A percentile compares a stretch with the other conserved stretches of the same genome.
These are phyloP conservation scores for Phytophthora quininea DNA, from an alignment of 352 stramenopile genomes.

Conservation along the genomic window DNA sequence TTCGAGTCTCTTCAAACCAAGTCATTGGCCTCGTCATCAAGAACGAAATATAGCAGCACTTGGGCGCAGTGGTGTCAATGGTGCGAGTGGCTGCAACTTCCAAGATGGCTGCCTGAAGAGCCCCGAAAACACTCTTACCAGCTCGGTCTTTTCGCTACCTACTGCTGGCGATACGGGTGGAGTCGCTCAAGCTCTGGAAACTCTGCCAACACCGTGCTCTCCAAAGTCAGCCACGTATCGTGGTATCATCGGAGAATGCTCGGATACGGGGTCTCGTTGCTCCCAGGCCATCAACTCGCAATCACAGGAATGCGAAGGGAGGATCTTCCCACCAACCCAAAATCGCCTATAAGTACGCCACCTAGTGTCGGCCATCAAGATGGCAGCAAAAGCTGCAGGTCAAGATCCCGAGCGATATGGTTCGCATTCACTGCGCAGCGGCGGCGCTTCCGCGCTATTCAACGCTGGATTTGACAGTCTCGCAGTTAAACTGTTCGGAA, in stretches of 20 bases:
- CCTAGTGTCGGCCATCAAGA: background rate
- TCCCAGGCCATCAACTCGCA: conserved; percentile 26
- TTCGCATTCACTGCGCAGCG: conserved; percentile 10
- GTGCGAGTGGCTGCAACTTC: background rate
- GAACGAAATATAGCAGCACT: conserved; percentile 4
- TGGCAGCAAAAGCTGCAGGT: conserved; percentile 4
- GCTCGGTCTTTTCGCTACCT: conserved; percentile 13
- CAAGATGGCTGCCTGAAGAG: background rate
- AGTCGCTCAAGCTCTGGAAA: conserved; percentile 10
- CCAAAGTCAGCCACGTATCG: conserved; percentile 29
- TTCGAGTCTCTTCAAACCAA: conserved; percentile 7
- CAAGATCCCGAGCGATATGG: conserved; percentile 3
- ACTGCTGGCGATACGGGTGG: conserved; percentile 19
- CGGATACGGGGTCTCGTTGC: conserved; percentile 25
- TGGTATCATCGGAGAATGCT: conserved; percentile 12
- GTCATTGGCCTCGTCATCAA: conserved; percentile 12
- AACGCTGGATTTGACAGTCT: conserved; percentile 1
- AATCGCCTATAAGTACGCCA: conserved; percentile 11
- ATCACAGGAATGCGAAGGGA: conserved; percentile 35
- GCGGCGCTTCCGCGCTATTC: conserved; percentile 12
- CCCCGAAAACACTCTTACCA: conserved; percentile 12
- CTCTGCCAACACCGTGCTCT: conserved; percentile 23
- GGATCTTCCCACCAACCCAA: conserved; percentile 8
- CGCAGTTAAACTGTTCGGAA: background rate
- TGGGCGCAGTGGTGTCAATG: conserved; percentile 1